These are phyloP conservation scores for Scheffersomyces illinoinensis DNA, from an alignment of 1,139 yeast species.

Conservation along the genomic window DNA sequence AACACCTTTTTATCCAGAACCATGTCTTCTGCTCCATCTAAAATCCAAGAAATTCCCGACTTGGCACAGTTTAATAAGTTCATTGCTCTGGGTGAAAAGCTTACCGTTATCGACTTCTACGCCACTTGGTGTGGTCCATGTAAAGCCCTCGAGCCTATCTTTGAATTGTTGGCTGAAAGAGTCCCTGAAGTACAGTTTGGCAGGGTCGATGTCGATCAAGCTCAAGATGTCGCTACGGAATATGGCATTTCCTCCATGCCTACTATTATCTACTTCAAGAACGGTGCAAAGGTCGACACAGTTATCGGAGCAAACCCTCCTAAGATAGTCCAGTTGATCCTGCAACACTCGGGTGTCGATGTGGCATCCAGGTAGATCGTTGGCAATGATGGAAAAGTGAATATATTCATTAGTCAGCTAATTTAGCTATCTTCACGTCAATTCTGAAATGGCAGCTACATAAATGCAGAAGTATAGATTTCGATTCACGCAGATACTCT, in stretches of 20 bases:
- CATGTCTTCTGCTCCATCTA: slow-evolving; percentile 1
- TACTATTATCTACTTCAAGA: slow-evolving; percentile 31
- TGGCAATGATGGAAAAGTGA: background rate
- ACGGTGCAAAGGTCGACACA: slow-evolving; percentile 33
- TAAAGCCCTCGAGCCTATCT: slow-evolving; percentile 44
- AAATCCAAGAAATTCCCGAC: slow-evolving; percentile 9
- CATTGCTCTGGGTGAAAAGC: slow-evolving; percentile 22
- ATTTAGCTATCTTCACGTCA: background rate
- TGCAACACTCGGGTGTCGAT: slow-evolving; percentile 25
- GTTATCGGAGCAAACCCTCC: slow-evolving; percentile 37
- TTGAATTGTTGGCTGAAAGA: slow-evolving; percentile 33
- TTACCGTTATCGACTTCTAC: slow-evolving; percentile 41
- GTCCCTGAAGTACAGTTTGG: slow-evolving; percentile 42
- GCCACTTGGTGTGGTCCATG: slow-evolving; percentile 53
- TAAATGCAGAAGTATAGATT: background rate
- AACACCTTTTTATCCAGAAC: background rate
- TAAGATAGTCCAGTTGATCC: slow-evolving; percentile 24
- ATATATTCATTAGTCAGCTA: background rate
- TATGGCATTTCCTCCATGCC: slow-evolving; percentile 39
- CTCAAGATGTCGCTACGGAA: slow-evolving; percentile 30
- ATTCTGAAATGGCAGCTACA: background rate
- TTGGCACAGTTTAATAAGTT: slow-evolving; percentile 21
- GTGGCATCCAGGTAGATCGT: slow-evolving; percentile 14
- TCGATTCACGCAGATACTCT: background rate
- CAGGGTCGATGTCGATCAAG: slow-evolving; percentile 37